These are phyloP conservation scores for Coemansia sp. DNA, from an alignment of 192 early-diverging fungal species.

Conservation along the genomic window DNA sequence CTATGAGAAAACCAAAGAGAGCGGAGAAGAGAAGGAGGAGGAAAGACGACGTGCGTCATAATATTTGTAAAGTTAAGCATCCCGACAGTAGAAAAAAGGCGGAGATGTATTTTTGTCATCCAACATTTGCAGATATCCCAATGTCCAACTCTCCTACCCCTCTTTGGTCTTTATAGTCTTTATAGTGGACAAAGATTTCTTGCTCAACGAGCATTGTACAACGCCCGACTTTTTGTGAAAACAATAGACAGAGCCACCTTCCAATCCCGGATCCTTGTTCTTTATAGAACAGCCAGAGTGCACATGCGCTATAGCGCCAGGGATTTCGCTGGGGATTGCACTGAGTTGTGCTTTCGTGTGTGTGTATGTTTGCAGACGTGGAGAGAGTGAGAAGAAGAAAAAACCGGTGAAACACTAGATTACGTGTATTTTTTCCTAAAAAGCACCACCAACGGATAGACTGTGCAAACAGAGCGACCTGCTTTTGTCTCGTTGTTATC, in stretches of 20 bases:
- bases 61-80: background rate
- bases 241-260: background rate
- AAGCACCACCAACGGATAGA: no score
- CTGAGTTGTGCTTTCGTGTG: no score
- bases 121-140: background rate
- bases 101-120: background rate
- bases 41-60: background rate
- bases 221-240: background rate
- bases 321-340: no score
- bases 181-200: background rate
- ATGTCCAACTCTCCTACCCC: background rate
- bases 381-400: no score
- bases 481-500: no score
- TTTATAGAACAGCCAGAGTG: no score
- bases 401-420: no score
- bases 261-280: no score
- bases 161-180: background rate
- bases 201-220: background rate
- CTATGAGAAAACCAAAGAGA: background rate
- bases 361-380: no score
- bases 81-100: conserved; percentile 9
- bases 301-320: no score
- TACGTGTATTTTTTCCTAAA: no score
- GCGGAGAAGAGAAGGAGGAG: conserved; percentile 19
- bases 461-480: no score